Conservation (phyloP, 2,329 filamentous ascomycete species). For the Verticillium zaregamsianum region DNA sequence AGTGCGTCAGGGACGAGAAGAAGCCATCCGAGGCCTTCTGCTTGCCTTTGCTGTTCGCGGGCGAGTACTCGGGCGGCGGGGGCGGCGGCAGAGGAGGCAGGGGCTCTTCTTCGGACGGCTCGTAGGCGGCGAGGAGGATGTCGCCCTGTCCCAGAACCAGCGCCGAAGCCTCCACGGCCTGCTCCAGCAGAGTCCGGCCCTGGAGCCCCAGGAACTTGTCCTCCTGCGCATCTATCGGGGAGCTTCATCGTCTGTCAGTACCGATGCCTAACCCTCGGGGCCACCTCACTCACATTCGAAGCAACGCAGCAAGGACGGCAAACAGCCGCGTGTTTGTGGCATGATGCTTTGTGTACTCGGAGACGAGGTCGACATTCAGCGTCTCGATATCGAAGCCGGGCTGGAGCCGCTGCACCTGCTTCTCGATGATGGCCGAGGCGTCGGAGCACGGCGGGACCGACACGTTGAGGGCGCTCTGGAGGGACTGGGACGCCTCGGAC, state of each 20-base stretch:
- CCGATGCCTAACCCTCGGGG: too few relatives aligned
- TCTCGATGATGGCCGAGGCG: constrained; percentile 22
- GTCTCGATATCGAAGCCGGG: constrained; percentile 14
- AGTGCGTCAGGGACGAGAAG: constrained; percentile 25
- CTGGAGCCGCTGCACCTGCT: constrained; percentile 28
- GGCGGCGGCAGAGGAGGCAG: not conserved
- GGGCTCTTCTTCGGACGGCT: not conserved
- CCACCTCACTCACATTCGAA: constrained; percentile 5
- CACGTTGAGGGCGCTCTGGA: constrained; percentile 23
- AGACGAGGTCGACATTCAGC: constrained; percentile 20
- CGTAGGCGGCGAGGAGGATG: not conserved
- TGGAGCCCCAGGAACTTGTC: constrained; percentile 4
- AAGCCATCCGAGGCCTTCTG: constrained; percentile 8
- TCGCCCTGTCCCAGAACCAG: constrained; percentile 3
- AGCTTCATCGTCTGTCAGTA: constrained; percentile 3
- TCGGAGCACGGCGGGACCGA: constrained; percentile 24
- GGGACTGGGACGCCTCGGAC: constrained; percentile 18
- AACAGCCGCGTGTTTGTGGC: constrained; percentile 20
- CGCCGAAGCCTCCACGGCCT: constrained; percentile 9
- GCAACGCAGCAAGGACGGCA: constrained; percentile 1
- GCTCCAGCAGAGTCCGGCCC: constrained; percentile 5
- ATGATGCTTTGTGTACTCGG: constrained; percentile 18
- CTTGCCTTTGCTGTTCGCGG: constrained; percentile 6
- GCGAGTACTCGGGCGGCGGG: not conserved
- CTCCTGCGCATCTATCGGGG: constrained; percentile 7